These are phyloP conservation scores for Cronartium ribicola DNA, from an alignment of 1,284 basidiomycete genomes.

Conservation along the genomic window DNA sequence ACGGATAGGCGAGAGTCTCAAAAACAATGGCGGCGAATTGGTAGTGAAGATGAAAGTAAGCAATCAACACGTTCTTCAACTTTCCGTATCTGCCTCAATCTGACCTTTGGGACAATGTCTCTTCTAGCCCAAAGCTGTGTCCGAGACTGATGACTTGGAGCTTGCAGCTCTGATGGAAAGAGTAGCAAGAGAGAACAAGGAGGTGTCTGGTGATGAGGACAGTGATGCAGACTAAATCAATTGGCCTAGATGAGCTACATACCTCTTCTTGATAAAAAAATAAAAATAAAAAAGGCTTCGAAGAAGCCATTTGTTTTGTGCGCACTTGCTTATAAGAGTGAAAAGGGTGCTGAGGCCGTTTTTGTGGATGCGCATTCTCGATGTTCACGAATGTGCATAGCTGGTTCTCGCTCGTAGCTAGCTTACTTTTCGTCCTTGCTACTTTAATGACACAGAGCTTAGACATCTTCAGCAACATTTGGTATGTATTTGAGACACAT, in stretches of 20 bases:
- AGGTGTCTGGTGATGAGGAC: conserved; percentile 81
- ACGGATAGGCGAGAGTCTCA: conserved; percentile 77
- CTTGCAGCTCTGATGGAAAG: conserved; percentile 90
- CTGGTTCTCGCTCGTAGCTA: no score
- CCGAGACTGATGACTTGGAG: conserved; percentile 93
- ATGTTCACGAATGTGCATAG: no score
- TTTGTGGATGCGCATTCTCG: no score
- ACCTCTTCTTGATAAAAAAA: conserved; percentile 1
- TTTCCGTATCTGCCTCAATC: background rate
- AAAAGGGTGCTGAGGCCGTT: no score
- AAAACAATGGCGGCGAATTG: conserved; percentile 75
- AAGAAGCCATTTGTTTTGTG: no score
- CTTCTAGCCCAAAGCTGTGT: conserved; percentile 84
- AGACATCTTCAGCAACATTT: no score
- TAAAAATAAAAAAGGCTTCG: background rate
- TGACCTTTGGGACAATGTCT: background rate
- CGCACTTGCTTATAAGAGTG: no score
- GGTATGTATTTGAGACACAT: no score
- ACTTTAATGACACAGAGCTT: no score
- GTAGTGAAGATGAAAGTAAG: conserved; percentile 93
- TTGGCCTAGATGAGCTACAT: background rate
- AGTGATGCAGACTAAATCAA: conserved; percentile 41
- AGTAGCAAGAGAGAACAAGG: conserved; percentile 82
- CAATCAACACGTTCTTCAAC: conserved; percentile 20
- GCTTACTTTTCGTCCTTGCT: no score